Base-by-base conservation (phyloP, 441 rosid genomes). In the Mallotus repandus region DNA sequence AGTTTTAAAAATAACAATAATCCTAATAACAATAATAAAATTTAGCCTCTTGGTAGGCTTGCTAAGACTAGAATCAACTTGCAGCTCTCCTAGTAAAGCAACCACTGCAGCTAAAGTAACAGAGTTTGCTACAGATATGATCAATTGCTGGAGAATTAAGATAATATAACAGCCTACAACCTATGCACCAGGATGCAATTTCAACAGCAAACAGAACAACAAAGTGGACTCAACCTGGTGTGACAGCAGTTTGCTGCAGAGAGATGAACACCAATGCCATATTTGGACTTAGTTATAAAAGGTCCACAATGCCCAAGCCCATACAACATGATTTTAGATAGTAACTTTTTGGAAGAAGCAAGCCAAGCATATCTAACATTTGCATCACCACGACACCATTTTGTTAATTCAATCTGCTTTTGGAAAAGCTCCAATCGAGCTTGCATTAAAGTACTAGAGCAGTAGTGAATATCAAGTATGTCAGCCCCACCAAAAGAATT, bases 321-420 rank as follows among this genome's bases (percentile, higher is more conserved):
- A 63, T 83, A 85, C 65, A 7, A 71, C 84, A 73, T 74, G 10
- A 89, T 59, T 2, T 83, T 75, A 43, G 87, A 71, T 48, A 93
- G 62, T 49, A 83, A 80, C 68, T 58, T 84, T 78, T 84, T 87
- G 41, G 95, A 83, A 59, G 88, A 74, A 84, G 93, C 88, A 84
- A 96, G 97, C 99, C 99, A 96, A 43, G 97, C 98, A 76, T 84
- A 87, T 74, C 79, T 80, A 76, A 96, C 84, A 77, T 92, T 94
- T 59, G 98, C 91, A 80, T 87, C 85, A 43, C 98, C 97, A 14
- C 98, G 98, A 65, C 75, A 84, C 71, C 78, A 84, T 71, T 77
- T 77, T 4, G 89, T 89, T 52, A 94, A 84, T 74, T 92, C 97
- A 71, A 86, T 81, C 81, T 91, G 98, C 82, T 87, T 89, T 80